Conservation (phyloP, 2,329 filamentous ascomycete species). For the Diaporthe batatas region DNA sequence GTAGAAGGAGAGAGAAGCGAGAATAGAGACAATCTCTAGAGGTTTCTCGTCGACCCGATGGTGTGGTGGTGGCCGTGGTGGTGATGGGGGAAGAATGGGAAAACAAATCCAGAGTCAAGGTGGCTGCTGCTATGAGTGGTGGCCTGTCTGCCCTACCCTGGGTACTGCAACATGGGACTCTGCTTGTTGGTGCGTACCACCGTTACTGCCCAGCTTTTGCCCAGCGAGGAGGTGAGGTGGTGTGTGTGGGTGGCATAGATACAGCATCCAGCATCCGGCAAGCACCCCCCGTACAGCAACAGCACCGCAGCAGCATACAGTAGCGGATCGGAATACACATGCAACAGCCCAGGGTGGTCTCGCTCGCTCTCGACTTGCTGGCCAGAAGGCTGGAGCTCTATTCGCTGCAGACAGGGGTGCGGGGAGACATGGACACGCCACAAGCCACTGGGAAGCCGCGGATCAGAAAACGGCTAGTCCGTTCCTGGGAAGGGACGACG, state of each 20-base stretch:
- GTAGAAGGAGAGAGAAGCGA: slow-evolving; percentile 31
- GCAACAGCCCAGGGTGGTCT: slow-evolving; percentile 19
- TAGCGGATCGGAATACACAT: slow-evolving; percentile 24
- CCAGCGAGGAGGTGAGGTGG: background rate
- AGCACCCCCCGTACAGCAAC: background rate
- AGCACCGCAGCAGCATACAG: slow-evolving; percentile 3
- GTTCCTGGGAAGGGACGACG: background rate
- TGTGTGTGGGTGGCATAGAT: background rate
- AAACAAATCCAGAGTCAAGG: slow-evolving; percentile 20
- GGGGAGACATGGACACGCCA: slow-evolving; percentile 6
- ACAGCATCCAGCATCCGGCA: background rate
- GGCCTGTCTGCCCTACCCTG: background rate
- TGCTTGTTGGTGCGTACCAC: slow-evolving; percentile 6
- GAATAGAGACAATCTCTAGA: slow-evolving; percentile 37
- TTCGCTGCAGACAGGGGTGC: slow-evolving; percentile 19
- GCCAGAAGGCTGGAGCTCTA: slow-evolving; percentile 21
- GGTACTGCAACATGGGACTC: background rate
- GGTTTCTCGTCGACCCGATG: slow-evolving; percentile 39
- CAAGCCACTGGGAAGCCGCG: slow-evolving; percentile 29
- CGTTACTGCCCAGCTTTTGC: slow-evolving; percentile 10
- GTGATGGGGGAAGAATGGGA: slow-evolving; percentile 7
- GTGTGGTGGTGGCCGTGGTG: slow-evolving; percentile 21
- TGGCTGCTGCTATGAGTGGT: slow-evolving; percentile 19
- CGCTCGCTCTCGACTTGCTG: slow-evolving; percentile 15
- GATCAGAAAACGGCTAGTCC: slow-evolving; percentile 22